Conservation (phyloP, 768 basidiomycete genomes). For the Suillus decipiens region DNA sequence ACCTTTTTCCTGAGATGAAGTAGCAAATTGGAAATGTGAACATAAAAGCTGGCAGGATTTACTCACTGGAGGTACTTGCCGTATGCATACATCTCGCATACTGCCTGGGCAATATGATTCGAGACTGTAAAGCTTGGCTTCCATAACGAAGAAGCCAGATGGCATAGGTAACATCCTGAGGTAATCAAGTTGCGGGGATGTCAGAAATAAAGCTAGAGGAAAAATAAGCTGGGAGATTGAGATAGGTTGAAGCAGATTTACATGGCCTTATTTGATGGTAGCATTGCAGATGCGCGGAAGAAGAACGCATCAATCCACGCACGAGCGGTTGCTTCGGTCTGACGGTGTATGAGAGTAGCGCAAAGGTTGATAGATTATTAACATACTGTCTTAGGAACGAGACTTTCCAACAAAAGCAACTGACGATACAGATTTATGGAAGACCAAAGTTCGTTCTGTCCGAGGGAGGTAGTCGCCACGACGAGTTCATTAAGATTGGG, state of each 20-base stretch:
- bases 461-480: no score
- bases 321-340: not conserved
- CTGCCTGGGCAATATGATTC: not conserved
- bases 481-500: no score
- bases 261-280: not conserved
- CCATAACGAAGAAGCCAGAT: not conserved
- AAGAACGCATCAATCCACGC: not conserved
- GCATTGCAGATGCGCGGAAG: not conserved
- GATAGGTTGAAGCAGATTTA: not conserved
- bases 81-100: not conserved
- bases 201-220: not conserved
- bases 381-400: not conserved
- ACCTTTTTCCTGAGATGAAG: not conserved
- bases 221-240: not conserved
- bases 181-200: no score
- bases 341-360: not conserved
- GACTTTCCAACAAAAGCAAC: not conserved
- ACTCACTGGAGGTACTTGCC: not conserved
- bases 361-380: not conserved
- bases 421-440: not conserved
- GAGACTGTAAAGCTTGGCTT: not conserved
- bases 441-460: not conserved
- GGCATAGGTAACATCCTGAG: not conserved
- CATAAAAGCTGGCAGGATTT: not conserved
- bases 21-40: not conserved